Evolutionary conservation across 176 grass and related monocot species (phyloP), one percentile per base, ranked within the genome.

Genomic region (Bolboschoenus planiculmis): DNA sequence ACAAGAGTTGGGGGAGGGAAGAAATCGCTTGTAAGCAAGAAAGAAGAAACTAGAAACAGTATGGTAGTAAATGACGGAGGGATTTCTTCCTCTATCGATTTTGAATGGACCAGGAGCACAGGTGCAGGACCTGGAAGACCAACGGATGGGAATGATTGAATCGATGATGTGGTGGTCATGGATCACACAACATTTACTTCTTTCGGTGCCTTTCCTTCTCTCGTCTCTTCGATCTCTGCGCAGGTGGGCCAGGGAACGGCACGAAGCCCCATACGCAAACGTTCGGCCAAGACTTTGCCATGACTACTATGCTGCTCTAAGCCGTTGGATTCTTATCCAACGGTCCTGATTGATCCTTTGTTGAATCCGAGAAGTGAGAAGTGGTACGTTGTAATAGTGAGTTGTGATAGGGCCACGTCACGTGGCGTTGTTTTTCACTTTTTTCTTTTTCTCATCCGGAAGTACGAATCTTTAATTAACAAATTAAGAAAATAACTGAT

Each of bases 21-120:
- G 79, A 63, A 64, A 65, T 82, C 2, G 56, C 79, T 65, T 82
- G 57, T 29, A 81, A 81, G n/a, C 13, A 31, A 55, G 14, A 15
- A 79, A 29, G 75, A 24, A 39, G 78, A 31, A 60, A 35, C 26
- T 14, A 51, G 21, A 53, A 18, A 24, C n/a, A 78, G 13, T n/a
- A 33, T 30, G 48, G 50, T 29, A 78, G 18, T 34, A 40, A 37
- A 70, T 70, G 36, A 42, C 65, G 65, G 65, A 70, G 1, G 11
- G 10, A 53, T 2, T 53, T 18, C 10, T 1, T 53, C 10, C 14
- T 53, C 72, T 53, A 0, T 18, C 0, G 2, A 47, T 76, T 46
- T 73, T 53, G 5, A 0, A 1, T 53, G 46, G 26, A 51, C 44
- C 1, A 0, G 46, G 72, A 53, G 24, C 46, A 53, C 53, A 6